phyloP scores from a whole-genome alignment of 1,139 yeast genomes.

The Arxiozyma bovina region DNA sequence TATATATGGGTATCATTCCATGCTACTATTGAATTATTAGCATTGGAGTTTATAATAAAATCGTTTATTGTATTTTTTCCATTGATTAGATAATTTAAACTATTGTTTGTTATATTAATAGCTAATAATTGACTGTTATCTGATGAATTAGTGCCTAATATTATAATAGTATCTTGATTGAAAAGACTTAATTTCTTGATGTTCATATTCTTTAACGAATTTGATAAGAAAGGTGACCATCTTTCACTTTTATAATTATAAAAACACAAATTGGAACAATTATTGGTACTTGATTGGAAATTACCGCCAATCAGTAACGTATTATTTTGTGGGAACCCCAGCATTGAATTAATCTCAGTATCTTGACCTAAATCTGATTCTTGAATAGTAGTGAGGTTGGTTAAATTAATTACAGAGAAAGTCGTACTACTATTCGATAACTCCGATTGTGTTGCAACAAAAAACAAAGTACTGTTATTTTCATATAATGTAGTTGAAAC shows the following conservation, averaged over 20 bases:
- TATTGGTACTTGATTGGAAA: constrained; percentile 40
- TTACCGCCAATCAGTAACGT: constrained; percentile 70
- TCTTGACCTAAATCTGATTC: constrained; percentile 1
- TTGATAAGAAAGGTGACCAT: constrained; percentile 42
- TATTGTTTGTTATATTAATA: constrained; percentile 12
- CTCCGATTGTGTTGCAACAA: constrained; percentile 11
- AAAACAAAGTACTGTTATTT: constrained; percentile 14
- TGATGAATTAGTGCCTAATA: constrained; percentile 49
- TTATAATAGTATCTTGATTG: constrained; percentile 42
- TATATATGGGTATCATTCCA: constrained; percentile 17
- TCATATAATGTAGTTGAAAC: constrained; percentile 15
- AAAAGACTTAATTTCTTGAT: constrained; percentile 50
- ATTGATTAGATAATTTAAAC: neutral
- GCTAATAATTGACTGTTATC: constrained; percentile 14
- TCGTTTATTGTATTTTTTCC: neutral
- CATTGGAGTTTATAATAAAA: constrained; percentile 9
- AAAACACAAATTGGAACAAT: constrained; percentile 59
- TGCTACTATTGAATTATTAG: constrained; percentile 10
- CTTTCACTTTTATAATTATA: constrained; percentile 49
- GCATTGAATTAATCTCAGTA: constrained; percentile 42
- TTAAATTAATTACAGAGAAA: constrained; percentile 18
- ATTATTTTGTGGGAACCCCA: constrained; percentile 41
- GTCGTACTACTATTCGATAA: neutral
- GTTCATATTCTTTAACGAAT: constrained; percentile 40
- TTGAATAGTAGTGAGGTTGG: constrained; percentile 15